Base-by-base conservation (phyloP, 1,284 basidiomycete genomes). In the Moesziomyces globuligerus region DNA sequence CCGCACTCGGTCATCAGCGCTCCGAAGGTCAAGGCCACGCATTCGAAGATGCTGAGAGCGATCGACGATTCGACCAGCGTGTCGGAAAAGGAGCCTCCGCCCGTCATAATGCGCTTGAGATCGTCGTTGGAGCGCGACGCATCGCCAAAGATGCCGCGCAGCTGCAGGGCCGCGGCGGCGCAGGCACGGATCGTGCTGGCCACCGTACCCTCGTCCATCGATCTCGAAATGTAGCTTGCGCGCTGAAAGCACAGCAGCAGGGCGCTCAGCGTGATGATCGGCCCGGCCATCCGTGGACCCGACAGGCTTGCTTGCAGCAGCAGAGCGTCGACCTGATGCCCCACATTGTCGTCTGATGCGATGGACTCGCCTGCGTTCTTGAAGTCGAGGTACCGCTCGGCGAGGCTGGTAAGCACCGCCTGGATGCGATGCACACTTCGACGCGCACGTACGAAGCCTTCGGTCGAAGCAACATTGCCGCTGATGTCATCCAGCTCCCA, bases 401-500 rank as follows among this genome's bases (percentile, higher is more conserved):
- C n/a, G 7, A 62, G 43, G 41, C 51, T 45, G 9, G 26, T 43
- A 3, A 68, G 23, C 3, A 62, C 43, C 3, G 42, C 5, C 0
- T 29, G 23, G 38, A 58, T 58, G 21, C 47, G 45, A 28, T 42
- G 20, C 11, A 68, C 6, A 7, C 42, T 29, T 21, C 18, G 23
- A 11, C 18, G 43, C 8, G 36, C 40, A n/a, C 13, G 28, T 7
- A 37, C 8, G 37, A 34, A 48, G 9, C 24, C 25, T 13, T 49
- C 41, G 4, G 28, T 21, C 24, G 50, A 36, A 20, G 54, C 40
- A 3, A 69, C 26, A 11, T 54, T 59, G 28, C 66, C 55, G 13
- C 54, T 69, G 24, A 42, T 46, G 6, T 34, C 11, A 17, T 69
- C 59, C 4, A 64, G 53, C 39, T 46, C 59, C 38, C 25, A 29